A percentile compares a stretch with the other conserved stretches of the same genome.
These are phyloP conservation scores for Liriodendron chinense DNA, from an alignment of 164 flowering plant species.

Conservation along the genomic window DNA sequence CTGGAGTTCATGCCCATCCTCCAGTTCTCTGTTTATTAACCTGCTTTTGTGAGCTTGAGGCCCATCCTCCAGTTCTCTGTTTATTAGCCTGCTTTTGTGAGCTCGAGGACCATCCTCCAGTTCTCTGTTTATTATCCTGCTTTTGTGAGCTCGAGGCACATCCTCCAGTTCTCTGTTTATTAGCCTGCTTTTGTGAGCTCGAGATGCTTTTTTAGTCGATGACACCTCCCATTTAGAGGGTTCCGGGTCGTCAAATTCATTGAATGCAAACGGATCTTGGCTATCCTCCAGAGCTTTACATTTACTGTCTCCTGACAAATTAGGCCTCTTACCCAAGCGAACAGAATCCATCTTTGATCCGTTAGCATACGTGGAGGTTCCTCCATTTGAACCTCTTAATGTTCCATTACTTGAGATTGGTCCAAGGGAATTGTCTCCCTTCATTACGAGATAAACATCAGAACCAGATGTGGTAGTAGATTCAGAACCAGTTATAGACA, in stretches of 20 bases:
- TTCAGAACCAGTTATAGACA: constrained; percentile 36
- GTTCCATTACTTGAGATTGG: constrained; percentile 41
- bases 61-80: constrained; percentile 2
- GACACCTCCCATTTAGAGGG: constrained; percentile 84
- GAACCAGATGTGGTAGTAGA: constrained; percentile 29
- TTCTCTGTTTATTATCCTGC: constrained; percentile 24
- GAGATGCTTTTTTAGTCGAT: constrained; percentile 38
- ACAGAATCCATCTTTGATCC: constrained; percentile 26
- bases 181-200: constrained; percentile 23
- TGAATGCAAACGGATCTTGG: constrained; percentile 94
- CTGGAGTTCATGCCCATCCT: constrained; percentile 30
- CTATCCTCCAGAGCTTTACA: constrained; percentile 41
- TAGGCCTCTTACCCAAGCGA: constrained; percentile 23
- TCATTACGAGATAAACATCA: constrained; percentile 31
- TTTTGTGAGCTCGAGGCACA: constrained; percentile 28
- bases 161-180: neutral
- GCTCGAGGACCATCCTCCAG: constrained; percentile 33
- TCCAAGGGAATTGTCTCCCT: constrained; percentile 37
- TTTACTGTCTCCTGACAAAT: constrained; percentile 17
- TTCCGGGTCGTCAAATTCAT: constrained; percentile 68
- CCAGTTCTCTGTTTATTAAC: constrained; percentile 23
- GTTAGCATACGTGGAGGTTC: constrained; percentile 14
- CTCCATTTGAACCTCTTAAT: constrained; percentile 29
- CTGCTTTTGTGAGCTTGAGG: constrained; percentile 31
- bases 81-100: constrained; percentile 21